Base-by-base conservation (phyloP, 768 basidiomycete genomes). In the Leucocoprinus leucothites region DNA sequence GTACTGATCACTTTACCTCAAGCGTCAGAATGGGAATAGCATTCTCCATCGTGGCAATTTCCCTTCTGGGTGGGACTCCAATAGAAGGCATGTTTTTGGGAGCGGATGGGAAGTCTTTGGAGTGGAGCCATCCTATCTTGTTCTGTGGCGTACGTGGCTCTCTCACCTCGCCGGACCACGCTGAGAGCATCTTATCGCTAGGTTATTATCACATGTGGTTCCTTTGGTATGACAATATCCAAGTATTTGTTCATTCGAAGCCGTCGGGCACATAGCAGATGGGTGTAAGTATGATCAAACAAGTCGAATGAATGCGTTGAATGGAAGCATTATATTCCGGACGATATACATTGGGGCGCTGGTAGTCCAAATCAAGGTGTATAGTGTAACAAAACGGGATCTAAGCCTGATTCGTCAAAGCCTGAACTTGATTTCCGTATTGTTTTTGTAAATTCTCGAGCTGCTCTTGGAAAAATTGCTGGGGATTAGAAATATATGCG, bases 401-500 rank as follows among this genome's bases (percentile, higher is more conserved):
- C 22, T 34, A 41, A 16, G 28, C 71, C 7, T 69, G 71, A 35
- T 71, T 70, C 9, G 80, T 67, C 60, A 80, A 57, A 2, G 57
- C 55, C 62, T 75, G 70, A 41, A 75, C 65, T 59, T 70, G 66
- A 35, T 61, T 63, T 3, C 76, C 76, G 53, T 72, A 66, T 56
- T 61, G 62, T 36, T 67, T 71, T 21, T 68, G 64, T 60, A 80
- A 63, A 45, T 64, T 69, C 48, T 64, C 71, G 44, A 81, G 61
- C 55, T 79, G 74, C 56, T 76, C 73, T 0, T 81, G 76, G 21
- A 86, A 66, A 57, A 76, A 86, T 44, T 73, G 74, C 44, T 77
- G 70, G n/a, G 82, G 80, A 60, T 87, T 76, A 18, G 69, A 71
- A 1, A 85, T 77, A 62, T 86, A 82, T 9, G 71, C 78, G 9